These are phyloP conservation scores for Neotropicomus parvogracilis DNA, from an alignment of 1,284 basidiomycete genomes.

Conservation along the genomic window DNA sequence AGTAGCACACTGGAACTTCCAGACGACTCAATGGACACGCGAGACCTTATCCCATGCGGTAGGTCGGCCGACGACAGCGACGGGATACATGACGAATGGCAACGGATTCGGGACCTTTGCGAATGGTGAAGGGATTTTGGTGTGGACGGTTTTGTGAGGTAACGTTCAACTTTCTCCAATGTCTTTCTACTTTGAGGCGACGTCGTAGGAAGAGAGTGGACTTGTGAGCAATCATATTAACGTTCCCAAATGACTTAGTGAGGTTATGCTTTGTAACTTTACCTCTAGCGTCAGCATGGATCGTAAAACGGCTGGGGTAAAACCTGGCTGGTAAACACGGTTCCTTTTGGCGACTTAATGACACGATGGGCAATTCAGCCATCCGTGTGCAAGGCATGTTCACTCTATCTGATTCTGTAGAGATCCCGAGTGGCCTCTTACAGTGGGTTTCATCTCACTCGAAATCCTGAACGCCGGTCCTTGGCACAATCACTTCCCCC, in stretches of 20 bases:
- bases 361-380: too few species aligned
- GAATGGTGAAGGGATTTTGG: slow-evolving; percentile 35
- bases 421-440: slow-evolving; percentile 31
- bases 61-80: slow-evolving; percentile 10
- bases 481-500: too few species aligned
- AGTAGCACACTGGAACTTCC: slow-evolving; percentile 39
- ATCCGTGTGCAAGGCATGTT: too few species aligned
- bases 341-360: slow-evolving; percentile 31
- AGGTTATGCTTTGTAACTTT: slow-evolving; percentile 52
- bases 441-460: slow-evolving; percentile 16
- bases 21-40: slow-evolving; percentile 40
- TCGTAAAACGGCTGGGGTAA: too few species aligned
- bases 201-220: slow-evolving; percentile 44
- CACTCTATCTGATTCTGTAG: too few species aligned
- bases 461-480: slow-evolving; percentile 1
- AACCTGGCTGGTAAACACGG: too few species aligned
- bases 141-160: slow-evolving; percentile 43
- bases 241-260: slow-evolving; percentile 32
- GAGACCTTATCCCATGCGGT: slow-evolving; percentile 42
- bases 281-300: slow-evolving; percentile 39
- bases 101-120: slow-evolving; percentile 35
- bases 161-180: background rate
- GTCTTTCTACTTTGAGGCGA: background rate
- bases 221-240: slow-evolving; percentile 36
- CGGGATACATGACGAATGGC: slow-evolving; percentile 23